Evolutionary conservation across 2,329 filamentous ascomycete genomes (phyloP), one percentile per base, ranked within the genome.

Genomic region (Ophiostoma piceae): DNA sequence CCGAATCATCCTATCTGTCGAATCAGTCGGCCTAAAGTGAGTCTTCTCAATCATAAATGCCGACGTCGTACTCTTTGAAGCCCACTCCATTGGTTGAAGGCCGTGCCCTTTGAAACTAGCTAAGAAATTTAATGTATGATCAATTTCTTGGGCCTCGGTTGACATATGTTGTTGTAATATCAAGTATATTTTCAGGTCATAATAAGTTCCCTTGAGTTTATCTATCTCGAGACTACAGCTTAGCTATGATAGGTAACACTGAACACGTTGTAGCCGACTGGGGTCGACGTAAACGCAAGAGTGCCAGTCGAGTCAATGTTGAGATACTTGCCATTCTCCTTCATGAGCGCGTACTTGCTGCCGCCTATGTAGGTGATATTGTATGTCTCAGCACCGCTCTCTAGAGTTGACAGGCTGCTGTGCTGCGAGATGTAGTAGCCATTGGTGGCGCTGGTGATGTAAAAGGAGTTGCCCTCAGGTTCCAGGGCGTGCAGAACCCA

Each of bases 401-500:
- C 70, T 1, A 68, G 70, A 1, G 12, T 70, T 3, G 72, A 72
- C 60, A 76, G 71, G 22, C 51, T 54, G n/a, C 47, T 71, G 71
- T 3, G 37, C 65, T 67, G 74, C 71, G 69, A 73, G 57, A 75
- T 67, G 68, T 73, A 78, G 16, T 71, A 68, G 29, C 71, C 69
- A 64, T 76, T 72, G 9, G 71, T 65, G 60, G 74, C 75, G 64
- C 75, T 77, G 32, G 72, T 72, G 11, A 79, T 70, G 7, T 74
- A 70, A 60, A 79, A 79, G 1, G 73, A 70, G 11, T 70, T 73
- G 22, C 76, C 75, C n/a, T 77, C 75, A 1, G 68, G 51, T 43
- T 72, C 66, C 1, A 75, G 70, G 3, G 81, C 79, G 72, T 85
- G 82, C 1, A 84, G 76, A 0, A 85, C 77, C 82, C 83, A 86